Evolutionary conservation across 352 stramenopile species (phyloP), one percentile per base, ranked within the genome.

Genomic region (Phytopythium sindhum): DNA sequence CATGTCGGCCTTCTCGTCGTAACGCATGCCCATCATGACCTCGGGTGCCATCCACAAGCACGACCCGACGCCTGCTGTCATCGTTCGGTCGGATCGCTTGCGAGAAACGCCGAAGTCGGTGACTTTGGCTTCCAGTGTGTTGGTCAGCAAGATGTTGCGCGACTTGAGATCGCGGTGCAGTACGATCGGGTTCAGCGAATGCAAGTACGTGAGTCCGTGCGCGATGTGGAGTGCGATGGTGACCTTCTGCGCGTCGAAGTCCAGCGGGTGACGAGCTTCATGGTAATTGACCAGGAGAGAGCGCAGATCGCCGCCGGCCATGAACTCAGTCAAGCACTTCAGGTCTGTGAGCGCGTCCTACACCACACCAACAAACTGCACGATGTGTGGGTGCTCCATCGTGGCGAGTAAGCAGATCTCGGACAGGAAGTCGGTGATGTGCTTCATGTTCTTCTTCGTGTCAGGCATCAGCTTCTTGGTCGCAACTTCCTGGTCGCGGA

Each of bases 81-180:
- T 78, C 0, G 68, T 70, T 1, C 29, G 52, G 48, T 75, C 71
- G 2, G 63, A 67, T 1, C 71, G 63, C 48, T 67, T 54, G 1
- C 70, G 66, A 11, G 75, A 80, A 0, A 63, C 64, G 0, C 77
- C 77, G 67, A 88, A 88, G 63, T 88, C 80, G 9, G 77, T 86
- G 8, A 88, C 53, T 50, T 85, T 88, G 23, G 74, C 72, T 7
- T 72, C 29, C 19, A 81, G 54, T 19, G 64, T 65, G n/a, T 54
- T 52, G 0, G 72, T 78, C 19, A 90, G 57, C 48, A 90, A 62
- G 57, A 90, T 83, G 63, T 90, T 88, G 33, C 78, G 75, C 5
- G 75, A 86, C 62, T 90, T 90, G 61, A 90, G 73, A 61, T 88
- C 81, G 19, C 81, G 78, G 56, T 90, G 79, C 24, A 78, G 23